Conservation (phyloP, 345 rosid genomes). For the Aethionema arabicum region DNA sequence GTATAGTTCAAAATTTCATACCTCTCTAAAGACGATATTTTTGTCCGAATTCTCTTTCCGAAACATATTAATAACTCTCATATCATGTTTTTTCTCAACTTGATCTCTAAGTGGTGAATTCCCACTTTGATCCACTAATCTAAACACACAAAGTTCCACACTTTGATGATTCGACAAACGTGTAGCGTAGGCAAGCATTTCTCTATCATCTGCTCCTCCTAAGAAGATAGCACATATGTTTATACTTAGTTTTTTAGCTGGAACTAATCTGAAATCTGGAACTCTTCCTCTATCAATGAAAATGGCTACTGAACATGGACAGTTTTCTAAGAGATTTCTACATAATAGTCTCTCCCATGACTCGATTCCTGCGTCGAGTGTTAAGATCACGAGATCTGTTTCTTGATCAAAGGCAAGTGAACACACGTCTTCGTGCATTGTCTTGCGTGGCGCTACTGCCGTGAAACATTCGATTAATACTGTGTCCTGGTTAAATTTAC, state of each 20-base stretch:
- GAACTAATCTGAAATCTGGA: slow-evolving; percentile 35
- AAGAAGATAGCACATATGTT: slow-evolving; percentile 37
- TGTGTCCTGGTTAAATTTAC: slow-evolving; percentile 17
- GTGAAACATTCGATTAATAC: slow-evolving; percentile 44
- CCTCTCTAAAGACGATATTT: slow-evolving; percentile 29
- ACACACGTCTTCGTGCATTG: slow-evolving; percentile 51
- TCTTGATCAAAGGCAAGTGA: slow-evolving; percentile 38
- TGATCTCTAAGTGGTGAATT: slow-evolving; percentile 23
- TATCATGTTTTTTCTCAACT: slow-evolving; percentile 36
- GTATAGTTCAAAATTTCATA: neutral
- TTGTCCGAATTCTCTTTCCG: slow-evolving; percentile 16
- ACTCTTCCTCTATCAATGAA: slow-evolving; percentile 38
- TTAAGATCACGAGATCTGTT: slow-evolving; percentile 38
- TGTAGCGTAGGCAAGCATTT: slow-evolving; percentile 42
- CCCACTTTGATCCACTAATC: slow-evolving; percentile 19
- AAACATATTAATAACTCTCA: slow-evolving; percentile 34
- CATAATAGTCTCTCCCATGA: slow-evolving; percentile 29
- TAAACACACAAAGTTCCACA: slow-evolving; percentile 32
- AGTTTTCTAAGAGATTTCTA: slow-evolving; percentile 30
- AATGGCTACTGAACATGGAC: slow-evolving; percentile 41
- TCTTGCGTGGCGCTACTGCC: slow-evolving; percentile 37
- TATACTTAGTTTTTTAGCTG: slow-evolving; percentile 23
- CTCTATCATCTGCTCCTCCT: slow-evolving; percentile 56
- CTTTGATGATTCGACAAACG: slow-evolving; percentile 35
- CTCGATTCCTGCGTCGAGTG: slow-evolving; percentile 26